A percentile compares a stretch with the other conserved stretches of the same genome.
Evolutionary conservation across 2,329 filamentous ascomycete genomes (phyloP).

Genomic region (Cadophora luteo-olivacea): DNA sequence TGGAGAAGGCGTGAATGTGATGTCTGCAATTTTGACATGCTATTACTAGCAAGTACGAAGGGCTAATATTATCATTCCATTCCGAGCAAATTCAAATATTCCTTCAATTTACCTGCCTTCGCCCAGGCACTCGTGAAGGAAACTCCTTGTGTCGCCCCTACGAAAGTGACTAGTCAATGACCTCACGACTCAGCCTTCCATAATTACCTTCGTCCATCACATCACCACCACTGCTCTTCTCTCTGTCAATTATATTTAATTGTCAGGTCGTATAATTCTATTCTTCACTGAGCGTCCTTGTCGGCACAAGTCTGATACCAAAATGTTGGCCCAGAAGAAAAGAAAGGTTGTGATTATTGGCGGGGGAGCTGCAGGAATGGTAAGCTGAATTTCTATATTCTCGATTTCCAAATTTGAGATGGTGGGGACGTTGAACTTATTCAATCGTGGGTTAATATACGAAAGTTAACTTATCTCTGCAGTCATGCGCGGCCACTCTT

Average conservation of each 20-base stretch:
- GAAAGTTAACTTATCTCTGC: background rate
- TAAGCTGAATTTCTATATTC: constrained; percentile 36
- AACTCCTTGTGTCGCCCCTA: background rate
- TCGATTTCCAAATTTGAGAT: background rate
- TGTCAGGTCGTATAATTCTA: background rate
- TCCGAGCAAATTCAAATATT: background rate
- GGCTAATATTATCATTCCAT: background rate
- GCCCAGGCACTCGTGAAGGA: background rate
- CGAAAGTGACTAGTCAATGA: constrained; percentile 10
- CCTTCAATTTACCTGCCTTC: background rate
- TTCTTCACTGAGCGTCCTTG: background rate
- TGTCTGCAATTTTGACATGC: background rate
- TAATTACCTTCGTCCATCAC: background rate
- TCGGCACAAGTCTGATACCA: background rate
- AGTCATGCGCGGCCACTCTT: constrained; percentile 71
- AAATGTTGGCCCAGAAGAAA: constrained; percentile 23
- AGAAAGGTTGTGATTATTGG: constrained; percentile 66
- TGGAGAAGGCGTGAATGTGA: background rate
- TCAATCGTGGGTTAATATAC: background rate
- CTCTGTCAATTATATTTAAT: no score
- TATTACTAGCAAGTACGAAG: background rate
- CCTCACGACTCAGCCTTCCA: constrained; percentile 5
- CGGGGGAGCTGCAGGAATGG: constrained; percentile 68
- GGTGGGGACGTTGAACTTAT: background rate
- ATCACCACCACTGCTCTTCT: background rate